phyloP scores from a whole-genome alignment of 305 asterid genomes.

The Caryopteris hybrid region DNA sequence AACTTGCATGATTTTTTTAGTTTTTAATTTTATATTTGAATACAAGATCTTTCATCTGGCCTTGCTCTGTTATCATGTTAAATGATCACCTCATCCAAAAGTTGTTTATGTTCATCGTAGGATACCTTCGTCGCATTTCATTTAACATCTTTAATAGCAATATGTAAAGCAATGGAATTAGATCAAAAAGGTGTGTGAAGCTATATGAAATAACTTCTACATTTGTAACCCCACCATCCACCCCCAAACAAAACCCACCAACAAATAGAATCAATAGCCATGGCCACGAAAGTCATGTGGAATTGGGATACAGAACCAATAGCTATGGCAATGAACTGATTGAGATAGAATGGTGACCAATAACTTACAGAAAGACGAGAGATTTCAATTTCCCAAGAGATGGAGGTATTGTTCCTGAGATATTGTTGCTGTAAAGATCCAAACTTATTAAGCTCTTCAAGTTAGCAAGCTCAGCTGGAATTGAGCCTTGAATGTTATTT shows the following conservation, averaged over 20 bases:
- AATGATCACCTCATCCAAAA: neutral
- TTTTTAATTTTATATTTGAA: too few species aligned
- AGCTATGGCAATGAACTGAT: neutral
- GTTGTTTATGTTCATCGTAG: neutral
- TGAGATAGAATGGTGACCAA: neutral
- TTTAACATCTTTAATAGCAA: too few species aligned
- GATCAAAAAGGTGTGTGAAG: too few species aligned
- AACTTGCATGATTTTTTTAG: too few species aligned
- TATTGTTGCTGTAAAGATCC: conserved; percentile 74
- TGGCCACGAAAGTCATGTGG: neutral
- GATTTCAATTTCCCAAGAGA: conserved; percentile 59
- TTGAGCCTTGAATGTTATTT: conserved; percentile 60
- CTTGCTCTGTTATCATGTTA: too few species aligned
- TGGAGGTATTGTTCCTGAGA: conserved; percentile 55
- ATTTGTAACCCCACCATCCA: neutral
- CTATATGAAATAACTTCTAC: too few species aligned
- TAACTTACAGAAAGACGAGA: conserved; percentile 65
- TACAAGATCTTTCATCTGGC: too few species aligned
- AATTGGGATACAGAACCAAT: neutral
- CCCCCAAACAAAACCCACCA: neutral
- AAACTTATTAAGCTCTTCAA: conserved; percentile 69
- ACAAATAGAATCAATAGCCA: neutral
- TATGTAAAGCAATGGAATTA: too few species aligned
- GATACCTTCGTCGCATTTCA: neutral
- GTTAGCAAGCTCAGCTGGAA: conserved; percentile 64